Conservation (phyloP, 371 early-diverging fungal genomes). For the Saksenaea oblongispora region DNA sequence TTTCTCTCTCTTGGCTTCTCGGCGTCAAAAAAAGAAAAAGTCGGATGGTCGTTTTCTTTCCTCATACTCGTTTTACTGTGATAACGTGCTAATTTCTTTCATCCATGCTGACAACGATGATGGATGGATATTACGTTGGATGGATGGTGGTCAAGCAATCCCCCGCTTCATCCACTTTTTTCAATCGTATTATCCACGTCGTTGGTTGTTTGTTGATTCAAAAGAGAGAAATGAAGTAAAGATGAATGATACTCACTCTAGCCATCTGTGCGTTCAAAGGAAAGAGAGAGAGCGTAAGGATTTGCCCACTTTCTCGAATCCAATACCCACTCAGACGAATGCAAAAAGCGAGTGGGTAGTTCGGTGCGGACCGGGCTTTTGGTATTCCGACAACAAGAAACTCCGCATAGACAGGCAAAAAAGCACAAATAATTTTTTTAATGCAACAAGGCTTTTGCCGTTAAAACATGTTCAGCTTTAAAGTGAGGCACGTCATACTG, state of each 20-base stretch:
- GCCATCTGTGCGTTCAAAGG: constrained; percentile 4
- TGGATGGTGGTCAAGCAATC: too few species aligned
- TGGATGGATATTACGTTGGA: neutral
- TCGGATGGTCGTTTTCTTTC: neutral
- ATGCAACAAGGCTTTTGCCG: neutral
- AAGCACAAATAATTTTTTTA: neutral
- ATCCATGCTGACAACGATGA: neutral
- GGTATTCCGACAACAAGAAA: too few species aligned
- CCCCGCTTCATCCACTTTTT: neutral
- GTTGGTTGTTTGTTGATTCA: neutral
- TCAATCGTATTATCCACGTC: neutral
- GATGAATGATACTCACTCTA: neutral
- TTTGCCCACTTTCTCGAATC: neutral
- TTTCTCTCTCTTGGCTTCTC: constrained; percentile 7
- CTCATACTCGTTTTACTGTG: neutral
- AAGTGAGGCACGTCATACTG: neutral
- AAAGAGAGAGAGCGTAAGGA: constrained; percentile 2
- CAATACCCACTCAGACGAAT: neutral
- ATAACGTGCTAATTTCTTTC: neutral
- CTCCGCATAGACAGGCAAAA: too few species aligned
- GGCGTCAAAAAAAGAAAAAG: neutral
- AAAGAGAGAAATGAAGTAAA: neutral
- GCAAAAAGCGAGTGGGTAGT: neutral
- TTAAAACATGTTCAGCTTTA: neutral
- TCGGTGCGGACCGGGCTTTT: too few species aligned